phyloP scores from a whole-genome alignment of 306 rosid genomes.

The Cyamopsis tetragonoloba region DNA sequence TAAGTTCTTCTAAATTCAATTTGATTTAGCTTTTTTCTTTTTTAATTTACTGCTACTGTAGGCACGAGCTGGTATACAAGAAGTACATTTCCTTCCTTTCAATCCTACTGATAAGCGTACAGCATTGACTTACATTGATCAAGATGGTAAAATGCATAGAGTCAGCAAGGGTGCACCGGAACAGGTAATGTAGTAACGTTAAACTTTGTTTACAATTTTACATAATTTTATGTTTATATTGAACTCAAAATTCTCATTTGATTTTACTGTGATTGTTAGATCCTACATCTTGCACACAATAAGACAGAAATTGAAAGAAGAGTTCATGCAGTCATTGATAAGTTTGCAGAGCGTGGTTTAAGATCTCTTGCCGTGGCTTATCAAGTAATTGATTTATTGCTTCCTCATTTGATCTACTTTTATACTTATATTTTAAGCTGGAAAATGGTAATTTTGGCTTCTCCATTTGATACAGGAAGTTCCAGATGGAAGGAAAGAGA shows the following conservation, averaged over 20 bases:
- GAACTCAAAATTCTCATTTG: constrained; percentile 24
- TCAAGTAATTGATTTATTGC: constrained; percentile 55
- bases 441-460: constrained; percentile 4
- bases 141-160: constrained; percentile 82
- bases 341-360: constrained; percentile 94
- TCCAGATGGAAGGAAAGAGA: constrained; percentile 86
- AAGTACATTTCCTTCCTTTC: constrained; percentile 95
- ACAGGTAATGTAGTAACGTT: constrained; percentile 58
- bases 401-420: background rate
- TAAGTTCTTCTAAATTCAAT: constrained; percentile 2
- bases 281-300: constrained; percentile 86
- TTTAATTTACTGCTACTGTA: constrained; percentile 28
- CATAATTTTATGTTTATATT: background rate
- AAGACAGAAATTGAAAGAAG: constrained; percentile 80
- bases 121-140: constrained; percentile 86
- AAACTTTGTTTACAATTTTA: too few relatives aligned
- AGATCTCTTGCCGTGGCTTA: constrained; percentile 97
- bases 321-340: constrained; percentile 90
- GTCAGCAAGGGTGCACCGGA: constrained; percentile 99
- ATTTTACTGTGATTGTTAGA: constrained; percentile 45
- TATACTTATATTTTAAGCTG: background rate
- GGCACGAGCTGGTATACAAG: constrained; percentile 97
- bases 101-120: constrained; percentile 98
- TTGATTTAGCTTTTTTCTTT: constrained; percentile 11
- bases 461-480: constrained; percentile 66